These are phyloP conservation scores for Phytophthora litchii DNA, from an alignment of 352 stramenopile genomes.

Conservation along the genomic window DNA sequence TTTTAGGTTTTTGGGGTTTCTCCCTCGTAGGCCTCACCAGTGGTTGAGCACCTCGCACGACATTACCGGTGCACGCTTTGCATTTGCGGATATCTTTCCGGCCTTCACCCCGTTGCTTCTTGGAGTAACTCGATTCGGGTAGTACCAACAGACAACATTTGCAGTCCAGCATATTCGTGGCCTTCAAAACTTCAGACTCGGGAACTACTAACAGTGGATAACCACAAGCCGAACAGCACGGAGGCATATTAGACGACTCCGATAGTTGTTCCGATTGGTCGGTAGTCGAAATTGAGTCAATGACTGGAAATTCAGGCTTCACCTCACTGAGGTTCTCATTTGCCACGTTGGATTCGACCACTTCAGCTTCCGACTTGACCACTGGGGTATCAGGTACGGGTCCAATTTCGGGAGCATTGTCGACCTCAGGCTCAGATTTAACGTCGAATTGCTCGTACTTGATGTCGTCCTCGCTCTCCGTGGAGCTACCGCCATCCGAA, in stretches of 20 bases:
- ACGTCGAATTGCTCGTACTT: constrained; percentile 7
- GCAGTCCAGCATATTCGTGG: constrained; percentile 17
- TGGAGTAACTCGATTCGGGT: constrained; percentile 21
- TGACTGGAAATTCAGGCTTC: constrained; percentile 7
- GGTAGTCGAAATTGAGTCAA: neutral
- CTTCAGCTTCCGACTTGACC: constrained; percentile 20
- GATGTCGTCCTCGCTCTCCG: constrained; percentile 24
- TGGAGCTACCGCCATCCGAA: constrained; percentile 27
- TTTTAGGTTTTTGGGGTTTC: constrained; percentile 1
- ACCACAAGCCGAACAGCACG: constrained; percentile 17
- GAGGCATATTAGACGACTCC: neutral
- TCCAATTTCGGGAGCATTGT: constrained; percentile 2
- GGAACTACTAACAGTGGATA: constrained; percentile 14
- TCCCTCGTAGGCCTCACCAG: constrained; percentile 9
- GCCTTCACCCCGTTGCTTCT: constrained; percentile 8
- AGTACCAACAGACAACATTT: constrained; percentile 29
- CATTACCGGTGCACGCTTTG: constrained; percentile 29
- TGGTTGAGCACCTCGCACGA: neutral
- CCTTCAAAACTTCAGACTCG: constrained; percentile 7
- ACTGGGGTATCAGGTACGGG: neutral
- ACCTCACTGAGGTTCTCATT: neutral
- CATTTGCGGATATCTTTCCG: constrained; percentile 23
- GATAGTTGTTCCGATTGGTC: neutral
- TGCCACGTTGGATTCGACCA: constrained; percentile 9
- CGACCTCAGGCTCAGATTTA: constrained; percentile 7